Evolutionary conservation across 164 flowering plant species (phyloP), one percentile per base, ranked within the genome.

Genomic region (Vitis vinifera): DNA sequence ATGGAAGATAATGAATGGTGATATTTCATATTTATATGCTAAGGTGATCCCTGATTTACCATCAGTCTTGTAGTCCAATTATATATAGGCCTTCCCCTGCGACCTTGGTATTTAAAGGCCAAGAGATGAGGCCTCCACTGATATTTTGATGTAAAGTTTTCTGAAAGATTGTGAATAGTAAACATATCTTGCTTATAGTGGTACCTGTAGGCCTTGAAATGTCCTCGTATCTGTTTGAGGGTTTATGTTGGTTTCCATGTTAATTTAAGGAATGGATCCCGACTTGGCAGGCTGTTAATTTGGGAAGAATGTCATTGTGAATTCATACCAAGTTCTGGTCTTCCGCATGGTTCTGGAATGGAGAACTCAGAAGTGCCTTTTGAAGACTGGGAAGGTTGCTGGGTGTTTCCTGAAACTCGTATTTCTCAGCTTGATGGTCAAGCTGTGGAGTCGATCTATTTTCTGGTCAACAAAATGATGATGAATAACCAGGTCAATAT

Each of bases 221-320:
- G 62, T 14, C 47, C 48, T 58, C 9, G 10, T 11, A 3, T 19
- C 23, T 17, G 30, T 37, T 58, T 23, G 4, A 47, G 63, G 55
- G 19, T 65, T 23, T 23, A 23, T 13, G 13, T 7, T 29, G 52
- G 11, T 53, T 66, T 66, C 11, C 31, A 14, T 53, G 9, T 55
- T 53, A 27, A 68, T 61, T 51, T 72, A 58, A 63, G 56, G 50
- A 17, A 55, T 30, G 9, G 56, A 17, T 60, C 69, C 60, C 49
- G 47, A 52, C 59, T 64, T 78, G 15, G 59, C 86, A 94, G 98
- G 82, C 77, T 94, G 62, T 82, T 94, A 76, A 87, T 91, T 37
- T 92, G 97, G 98, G 98, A 89, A 79, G 97, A 92, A 65, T 85
- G 85, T 74, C 77, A 92, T 73, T 82, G 79, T 71, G 91, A 84